Conservation (phyloP, 192 early-diverging fungal species). For the Diversispora eburnea region DNA sequence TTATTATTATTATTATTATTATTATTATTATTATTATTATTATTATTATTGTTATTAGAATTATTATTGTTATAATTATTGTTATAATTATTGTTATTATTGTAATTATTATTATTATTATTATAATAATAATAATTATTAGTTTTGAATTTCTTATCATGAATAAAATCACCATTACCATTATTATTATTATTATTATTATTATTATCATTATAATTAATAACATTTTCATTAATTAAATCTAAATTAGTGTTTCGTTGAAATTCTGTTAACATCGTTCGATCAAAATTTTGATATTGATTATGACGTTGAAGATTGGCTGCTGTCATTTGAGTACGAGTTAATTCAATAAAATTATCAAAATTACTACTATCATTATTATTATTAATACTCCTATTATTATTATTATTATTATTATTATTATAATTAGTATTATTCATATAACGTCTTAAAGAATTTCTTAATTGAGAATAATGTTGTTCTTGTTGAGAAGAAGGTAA, state of each 20-base stretch:
- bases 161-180: no score
- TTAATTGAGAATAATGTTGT: neutral
- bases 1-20: no score
- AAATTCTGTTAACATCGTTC: slow-evolving; percentile 20
- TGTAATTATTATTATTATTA: no score
- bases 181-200: no score
- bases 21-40: no score
- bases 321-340: slow-evolving; percentile 15
- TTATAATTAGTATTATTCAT: neutral
- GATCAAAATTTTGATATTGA: slow-evolving; percentile 9
- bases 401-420: neutral
- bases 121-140: no score
- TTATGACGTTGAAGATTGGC: slow-evolving; percentile 25
- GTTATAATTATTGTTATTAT: no score
- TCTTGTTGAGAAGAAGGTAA: slow-evolving; percentile 17
- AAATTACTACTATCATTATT: neutral
- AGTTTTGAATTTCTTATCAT: no score
- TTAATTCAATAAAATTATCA: no score
- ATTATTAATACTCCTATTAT: no score
- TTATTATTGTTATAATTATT: no score
- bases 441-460: slow-evolving; percentile 8
- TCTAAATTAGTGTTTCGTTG: slow-evolving; percentile 8
- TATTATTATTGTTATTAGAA: no score
- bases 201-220: neutral
- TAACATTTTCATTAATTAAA: slow-evolving; percentile 30